Base-by-base conservation (phyloP, 805 yeast genomes). In the Suhomyces canberraensis region DNA sequence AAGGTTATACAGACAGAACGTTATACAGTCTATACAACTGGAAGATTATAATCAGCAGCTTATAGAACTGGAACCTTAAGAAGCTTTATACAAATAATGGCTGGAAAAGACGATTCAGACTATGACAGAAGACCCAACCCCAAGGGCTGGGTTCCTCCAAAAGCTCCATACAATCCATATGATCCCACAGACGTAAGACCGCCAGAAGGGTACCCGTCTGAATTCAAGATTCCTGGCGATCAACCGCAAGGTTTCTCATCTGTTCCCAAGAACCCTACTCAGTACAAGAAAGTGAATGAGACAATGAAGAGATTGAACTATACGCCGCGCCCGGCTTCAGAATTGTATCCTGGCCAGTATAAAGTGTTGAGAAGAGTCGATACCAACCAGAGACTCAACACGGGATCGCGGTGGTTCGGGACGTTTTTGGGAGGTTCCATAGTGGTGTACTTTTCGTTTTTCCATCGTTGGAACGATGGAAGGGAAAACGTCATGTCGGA, bases 391-490 rank as follows among this genome's bases (percentile, higher is more conserved):
- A 56, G 74, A 20, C 78, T 83, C 48, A 73, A 76, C 43, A 63
- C 66, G 14, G 95, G 93, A 4, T 75, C 84, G 5, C 66, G 75
- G 38, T 59, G 75, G 56, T 71, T 81, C 16, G 80, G 82, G 0
- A 69, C 71, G 26, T 51, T 74, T 7, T 48, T 78, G 21, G 73
- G 77, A 6, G 63, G 68, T 21, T 69, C 75, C 0, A 58, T 82
- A 6, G 59, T 76, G 17, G 54, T 75, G 1, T 82, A 80, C 49
- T 78, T 79, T 16, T 73, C 83, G 2, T 87, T 87, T 55, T 80
- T 85, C 61, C 76, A 81, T 56, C 66, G 88, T 35, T 86, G 95
- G 95, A 85, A 87, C 52, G 93, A 86, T 40, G 89, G 89, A 3
- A 75, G 76, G 44, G 91, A 86, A 39, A 81, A 86, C 50, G 78